Conservation (phyloP, 768 basidiomycete genomes). For the Lyophyllum shimeji region DNA sequence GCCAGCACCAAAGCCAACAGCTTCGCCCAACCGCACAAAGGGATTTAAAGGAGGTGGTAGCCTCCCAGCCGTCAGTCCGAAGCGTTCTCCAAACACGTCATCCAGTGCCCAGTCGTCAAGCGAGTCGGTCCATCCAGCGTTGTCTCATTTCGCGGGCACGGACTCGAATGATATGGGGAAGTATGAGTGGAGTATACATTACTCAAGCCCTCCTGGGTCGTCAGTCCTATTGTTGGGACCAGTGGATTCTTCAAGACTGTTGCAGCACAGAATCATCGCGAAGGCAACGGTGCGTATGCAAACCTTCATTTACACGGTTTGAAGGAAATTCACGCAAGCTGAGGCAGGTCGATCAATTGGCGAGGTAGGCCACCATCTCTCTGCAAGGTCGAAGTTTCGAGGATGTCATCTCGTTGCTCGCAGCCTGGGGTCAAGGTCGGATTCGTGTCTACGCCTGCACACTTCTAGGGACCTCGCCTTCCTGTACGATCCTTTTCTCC, state of each 20-base stretch:
- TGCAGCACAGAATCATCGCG: slow-evolving; percentile 4
- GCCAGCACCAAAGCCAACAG: background rate
- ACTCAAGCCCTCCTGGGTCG: slow-evolving; percentile 34
- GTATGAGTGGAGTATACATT: slow-evolving; percentile 42
- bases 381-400: background rate
- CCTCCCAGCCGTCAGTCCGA: background rate
- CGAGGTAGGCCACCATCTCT: slow-evolving; percentile 20
- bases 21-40: background rate
- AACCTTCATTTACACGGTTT: background rate
- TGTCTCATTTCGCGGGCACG: background rate
- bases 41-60: background rate
- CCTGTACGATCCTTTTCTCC: slow-evolving; percentile 53
- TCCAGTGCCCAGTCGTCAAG: background rate
- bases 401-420: background rate
- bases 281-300: slow-evolving; percentile 8
- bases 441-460: slow-evolving; percentile 44
- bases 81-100: slow-evolving; percentile 2
- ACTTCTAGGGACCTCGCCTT: slow-evolving; percentile 43
- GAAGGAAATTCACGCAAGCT: background rate
- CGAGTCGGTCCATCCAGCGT: slow-evolving; percentile 6
- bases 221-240: slow-evolving; percentile 31
- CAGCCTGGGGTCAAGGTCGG: slow-evolving; percentile 35
- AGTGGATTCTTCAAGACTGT: slow-evolving; percentile 5
- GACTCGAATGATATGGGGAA: slow-evolving; percentile 2
- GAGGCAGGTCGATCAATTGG: slow-evolving; percentile 22